A percentile compares a stretch with the other conserved stretches of the same genome.
Evolutionary conservation across 257 asterid species (phyloP).

Genomic region (Linaria vulgaris): DNA sequence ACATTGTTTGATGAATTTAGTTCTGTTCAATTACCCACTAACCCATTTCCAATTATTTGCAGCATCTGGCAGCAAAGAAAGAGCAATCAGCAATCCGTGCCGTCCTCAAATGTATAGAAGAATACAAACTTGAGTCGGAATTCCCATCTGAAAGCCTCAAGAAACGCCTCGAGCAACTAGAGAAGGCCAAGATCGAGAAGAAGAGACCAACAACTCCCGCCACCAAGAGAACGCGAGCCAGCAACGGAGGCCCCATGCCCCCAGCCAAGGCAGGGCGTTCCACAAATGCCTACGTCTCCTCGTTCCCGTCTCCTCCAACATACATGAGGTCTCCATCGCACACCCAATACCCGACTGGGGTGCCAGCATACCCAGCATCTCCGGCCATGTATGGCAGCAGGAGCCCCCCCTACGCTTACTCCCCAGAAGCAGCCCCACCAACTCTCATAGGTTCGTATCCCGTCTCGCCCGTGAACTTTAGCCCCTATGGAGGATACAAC

Average conservation of each 20-base stretch:
- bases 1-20: not conserved
- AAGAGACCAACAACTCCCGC: conserved; percentile 87
- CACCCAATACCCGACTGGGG: conserved; percentile 65
- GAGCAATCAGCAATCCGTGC: conserved; percentile 97
- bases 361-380: conserved; percentile 75
- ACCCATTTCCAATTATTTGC: conserved; percentile 23
- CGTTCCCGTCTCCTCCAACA: conserved; percentile 89
- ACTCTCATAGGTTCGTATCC: conserved; percentile 58
- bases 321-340: conserved; percentile 81
- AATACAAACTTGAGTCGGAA: conserved; percentile 83
- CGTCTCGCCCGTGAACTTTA: conserved; percentile 66
- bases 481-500: conserved; percentile 77
- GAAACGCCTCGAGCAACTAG: conserved; percentile 88
- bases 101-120: conserved; percentile 89
- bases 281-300: conserved; percentile 95
- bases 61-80: conserved; percentile 95
- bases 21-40: not conserved
- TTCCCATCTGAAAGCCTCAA: conserved; percentile 83
- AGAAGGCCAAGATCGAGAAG: conserved; percentile 78
- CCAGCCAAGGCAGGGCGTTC: conserved; percentile 99
- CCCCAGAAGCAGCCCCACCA: conserved; percentile 77
- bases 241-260: conserved; percentile 95
- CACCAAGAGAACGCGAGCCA: conserved; percentile 87
- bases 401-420: conserved; percentile 80
- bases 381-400: conserved; percentile 56